Evolutionary conservation across 495 filamentous ascomycete species (phyloP).

Genomic region (Aspergillus bridgeri): DNA sequence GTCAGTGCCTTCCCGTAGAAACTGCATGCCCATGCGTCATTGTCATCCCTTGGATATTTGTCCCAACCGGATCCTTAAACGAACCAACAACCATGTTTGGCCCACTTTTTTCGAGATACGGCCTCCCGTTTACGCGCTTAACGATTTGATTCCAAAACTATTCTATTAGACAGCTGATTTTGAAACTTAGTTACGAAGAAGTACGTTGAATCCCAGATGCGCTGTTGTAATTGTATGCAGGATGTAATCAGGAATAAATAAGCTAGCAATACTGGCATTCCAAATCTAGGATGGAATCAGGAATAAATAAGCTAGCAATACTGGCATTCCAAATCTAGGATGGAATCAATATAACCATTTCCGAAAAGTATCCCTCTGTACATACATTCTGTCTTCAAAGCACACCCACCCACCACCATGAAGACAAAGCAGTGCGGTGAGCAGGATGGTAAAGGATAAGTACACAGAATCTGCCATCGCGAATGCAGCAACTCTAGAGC

Average conservation of each 20-base stretch:
- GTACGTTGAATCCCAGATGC: background rate
- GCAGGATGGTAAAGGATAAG: too few relatives aligned
- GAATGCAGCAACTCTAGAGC: too few relatives aligned
- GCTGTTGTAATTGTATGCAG: background rate
- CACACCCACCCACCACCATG: too few relatives aligned
- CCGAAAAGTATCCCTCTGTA: too few relatives aligned
- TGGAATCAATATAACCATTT: too few relatives aligned
- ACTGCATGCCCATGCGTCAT: background rate
- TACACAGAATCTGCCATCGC: too few relatives aligned
- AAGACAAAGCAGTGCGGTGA: too few relatives aligned
- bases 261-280: too few relatives aligned
- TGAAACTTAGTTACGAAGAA: background rate
- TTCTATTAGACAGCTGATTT: background rate
- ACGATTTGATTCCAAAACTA: background rate
- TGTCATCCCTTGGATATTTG: background rate
- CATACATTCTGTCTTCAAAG: too few relatives aligned
- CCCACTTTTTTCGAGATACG: background rate
- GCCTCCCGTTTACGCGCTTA: background rate
- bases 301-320: background rate
- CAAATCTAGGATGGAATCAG: background rate
- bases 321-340: background rate
- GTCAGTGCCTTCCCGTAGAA: background rate
- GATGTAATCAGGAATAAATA: background rate
- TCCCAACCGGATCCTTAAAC: background rate
- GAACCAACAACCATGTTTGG: background rate